phyloP scores from a whole-genome alignment of 2,329 filamentous ascomycete genomes.

The Monilinia polystroma region DNA sequence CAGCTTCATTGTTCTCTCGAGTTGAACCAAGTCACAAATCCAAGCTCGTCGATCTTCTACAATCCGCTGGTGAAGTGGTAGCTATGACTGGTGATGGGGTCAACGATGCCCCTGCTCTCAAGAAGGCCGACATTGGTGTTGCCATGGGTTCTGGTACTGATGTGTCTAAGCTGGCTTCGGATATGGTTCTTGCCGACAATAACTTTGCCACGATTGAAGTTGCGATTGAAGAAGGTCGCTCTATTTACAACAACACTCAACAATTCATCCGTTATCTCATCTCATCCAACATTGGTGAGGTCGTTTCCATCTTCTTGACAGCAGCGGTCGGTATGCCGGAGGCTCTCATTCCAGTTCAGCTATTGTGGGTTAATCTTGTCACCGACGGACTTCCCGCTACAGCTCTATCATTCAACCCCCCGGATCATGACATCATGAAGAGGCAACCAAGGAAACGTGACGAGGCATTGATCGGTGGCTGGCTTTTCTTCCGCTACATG shows the following conservation, averaged over 20 bases:
- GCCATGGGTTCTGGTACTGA: conserved; percentile 98
- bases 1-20: conserved; percentile 88
- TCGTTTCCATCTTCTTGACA: conserved; percentile 97
- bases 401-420: conserved; percentile 94
- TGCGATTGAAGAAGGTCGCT: conserved; percentile 93
- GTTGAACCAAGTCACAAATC: conserved; percentile 96
- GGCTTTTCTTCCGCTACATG: conserved; percentile 97
- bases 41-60: conserved; percentile 94
- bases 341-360: conserved; percentile 92
- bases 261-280: conserved; percentile 99
- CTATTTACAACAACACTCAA: conserved; percentile 99
- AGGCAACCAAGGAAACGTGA: conserved; percentile 87
- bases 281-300: conserved; percentile 98
- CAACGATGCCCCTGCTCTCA: conserved; percentile 94
- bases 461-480: conserved; percentile 87
- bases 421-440: conserved; percentile 98
- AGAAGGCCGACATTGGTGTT: conserved; percentile 98
- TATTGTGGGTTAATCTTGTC: conserved; percentile 98
- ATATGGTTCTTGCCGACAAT: conserved; percentile 98
- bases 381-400: conserved; percentile 96
- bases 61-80: conserved; percentile 89
- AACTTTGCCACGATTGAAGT: conserved; percentile 98
- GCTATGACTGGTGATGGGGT: conserved; percentile 99
- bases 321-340: conserved; percentile 97
- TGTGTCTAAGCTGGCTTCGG: conserved; percentile 91